These are phyloP conservation scores for Eucalyptus guilfoylei DNA, from an alignment of 345 rosid genomes.

Conservation along the genomic window DNA sequence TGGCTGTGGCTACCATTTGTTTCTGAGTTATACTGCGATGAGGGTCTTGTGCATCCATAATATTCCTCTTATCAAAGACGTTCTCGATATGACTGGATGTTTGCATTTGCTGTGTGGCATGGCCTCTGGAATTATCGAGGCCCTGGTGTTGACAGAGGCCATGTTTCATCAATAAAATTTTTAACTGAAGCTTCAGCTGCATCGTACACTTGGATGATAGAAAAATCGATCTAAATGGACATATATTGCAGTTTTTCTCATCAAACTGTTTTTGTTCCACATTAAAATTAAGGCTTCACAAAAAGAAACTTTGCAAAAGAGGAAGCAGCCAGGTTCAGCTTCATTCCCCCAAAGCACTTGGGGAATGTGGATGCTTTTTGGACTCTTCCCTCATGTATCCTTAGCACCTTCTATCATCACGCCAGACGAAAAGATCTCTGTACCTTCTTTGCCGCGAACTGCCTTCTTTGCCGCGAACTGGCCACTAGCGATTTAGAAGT, in stretches of 20 bases:
- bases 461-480: not conserved
- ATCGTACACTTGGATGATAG: too few species aligned
- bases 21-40: not conserved
- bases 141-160: too few species aligned
- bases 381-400: conserved; percentile 44
- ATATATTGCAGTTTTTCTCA: not conserved
- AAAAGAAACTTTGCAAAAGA: conserved; percentile 30
- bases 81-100: not conserved
- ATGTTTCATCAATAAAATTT: too few species aligned
- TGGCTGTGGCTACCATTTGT: not conserved
- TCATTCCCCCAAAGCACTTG: conserved; percentile 43
- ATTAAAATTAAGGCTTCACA: not conserved
- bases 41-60: not conserved
- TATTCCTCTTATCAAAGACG: not conserved
- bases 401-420: conserved; percentile 1
- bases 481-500: too few species aligned
- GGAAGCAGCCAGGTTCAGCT: conserved; percentile 37
- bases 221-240: not conserved
- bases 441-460: conserved; percentile 19
- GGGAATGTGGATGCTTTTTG: conserved; percentile 38
- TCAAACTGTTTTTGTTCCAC: not conserved
- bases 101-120: not conserved
- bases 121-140: not conserved
- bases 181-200: too few species aligned
- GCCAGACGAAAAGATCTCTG: not conserved